Evolutionary conservation across 208 protist genomes (phyloP).

Genomic region (Acanthamoeba divionensis): DNA sequence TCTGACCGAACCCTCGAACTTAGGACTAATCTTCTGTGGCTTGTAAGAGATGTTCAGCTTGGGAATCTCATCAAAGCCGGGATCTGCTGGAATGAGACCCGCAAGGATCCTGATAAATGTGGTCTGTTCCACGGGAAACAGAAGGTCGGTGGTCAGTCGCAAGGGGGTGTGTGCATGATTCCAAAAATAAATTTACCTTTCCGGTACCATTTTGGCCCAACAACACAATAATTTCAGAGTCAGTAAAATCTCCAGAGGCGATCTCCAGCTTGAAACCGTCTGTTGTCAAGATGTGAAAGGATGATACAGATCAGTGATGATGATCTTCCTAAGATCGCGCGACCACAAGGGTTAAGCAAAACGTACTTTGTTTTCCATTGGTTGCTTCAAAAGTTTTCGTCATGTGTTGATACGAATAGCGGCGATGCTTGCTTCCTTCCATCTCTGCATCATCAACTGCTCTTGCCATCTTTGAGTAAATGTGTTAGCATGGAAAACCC

Average conservation of each 20-base stretch:
- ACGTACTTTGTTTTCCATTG: background rate
- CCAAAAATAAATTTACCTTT: no score
- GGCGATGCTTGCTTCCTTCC: slow-evolving; percentile 61
- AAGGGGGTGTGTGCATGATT: slow-evolving; percentile 98
- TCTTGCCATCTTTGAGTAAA: slow-evolving; percentile 56
- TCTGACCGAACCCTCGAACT: slow-evolving; percentile 94
- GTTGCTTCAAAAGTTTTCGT: slow-evolving; percentile 88
- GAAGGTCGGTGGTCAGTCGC: slow-evolving; percentile 85
- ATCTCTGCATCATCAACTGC: slow-evolving; percentile 80
- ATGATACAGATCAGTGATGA: background rate
- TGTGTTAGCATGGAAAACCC: background rate
- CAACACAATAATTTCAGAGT: slow-evolving; percentile 99
- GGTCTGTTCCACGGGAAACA: slow-evolving; percentile 6
- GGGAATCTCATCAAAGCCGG: slow-evolving; percentile 84
- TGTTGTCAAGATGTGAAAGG: background rate
- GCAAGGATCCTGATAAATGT: slow-evolving; percentile 55
- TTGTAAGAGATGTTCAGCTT: slow-evolving; percentile 98
- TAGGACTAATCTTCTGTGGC: slow-evolving; percentile 99
- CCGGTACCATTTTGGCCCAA: slow-evolving; percentile 99
- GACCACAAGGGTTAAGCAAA: background rate
- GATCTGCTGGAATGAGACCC: slow-evolving; percentile 62
- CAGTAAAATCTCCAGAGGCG: slow-evolving; percentile 92
- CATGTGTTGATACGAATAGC: slow-evolving; percentile 96
- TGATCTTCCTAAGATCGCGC: no score
- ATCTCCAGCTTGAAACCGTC: slow-evolving; percentile 91